phyloP scores from a whole-genome alignment of 495 filamentous ascomycete species.

The Aspergillus ostianus region DNA sequence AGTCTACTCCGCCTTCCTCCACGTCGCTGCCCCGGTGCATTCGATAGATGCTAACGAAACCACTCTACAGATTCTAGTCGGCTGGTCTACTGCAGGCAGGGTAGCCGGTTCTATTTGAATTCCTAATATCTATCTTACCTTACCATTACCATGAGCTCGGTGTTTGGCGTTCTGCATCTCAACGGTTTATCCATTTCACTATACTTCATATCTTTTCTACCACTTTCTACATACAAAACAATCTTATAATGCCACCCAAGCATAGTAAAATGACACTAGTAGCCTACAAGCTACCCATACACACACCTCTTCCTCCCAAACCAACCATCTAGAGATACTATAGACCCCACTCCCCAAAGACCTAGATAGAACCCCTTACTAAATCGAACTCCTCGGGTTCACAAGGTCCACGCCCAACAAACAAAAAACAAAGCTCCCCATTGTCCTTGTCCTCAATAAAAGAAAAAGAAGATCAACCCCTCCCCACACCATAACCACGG shows the following conservation, averaged over 20 bases:
- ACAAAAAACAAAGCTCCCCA: no score
- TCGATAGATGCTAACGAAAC: background rate
- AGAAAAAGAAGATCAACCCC: no score
- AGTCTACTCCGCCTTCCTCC: constrained; percentile 8
- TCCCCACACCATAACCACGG: background rate
- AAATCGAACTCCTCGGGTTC: background rate
- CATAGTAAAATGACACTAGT: background rate
- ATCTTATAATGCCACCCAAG: background rate
- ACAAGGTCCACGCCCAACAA: background rate
- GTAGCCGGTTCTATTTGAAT: constrained; percentile 5
- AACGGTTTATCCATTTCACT: background rate
- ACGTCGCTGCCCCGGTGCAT: background rate
- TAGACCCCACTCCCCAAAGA: background rate
- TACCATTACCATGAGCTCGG: constrained; percentile 11
- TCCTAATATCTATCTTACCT: background rate
- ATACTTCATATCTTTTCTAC: constrained; percentile 3
- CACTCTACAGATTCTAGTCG: constrained; percentile 14
- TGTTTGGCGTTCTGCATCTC: constrained; percentile 8
- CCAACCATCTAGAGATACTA: background rate
- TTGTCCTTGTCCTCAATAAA: no score
- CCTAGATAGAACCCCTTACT: no score
- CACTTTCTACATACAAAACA: background rate
- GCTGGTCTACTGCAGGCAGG: constrained; percentile 15
- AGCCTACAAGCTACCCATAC: background rate
- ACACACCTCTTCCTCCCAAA: background rate